Base-by-base conservation (phyloP, 768 basidiomycete genomes). In the Clitopilus hobsonii region DNA sequence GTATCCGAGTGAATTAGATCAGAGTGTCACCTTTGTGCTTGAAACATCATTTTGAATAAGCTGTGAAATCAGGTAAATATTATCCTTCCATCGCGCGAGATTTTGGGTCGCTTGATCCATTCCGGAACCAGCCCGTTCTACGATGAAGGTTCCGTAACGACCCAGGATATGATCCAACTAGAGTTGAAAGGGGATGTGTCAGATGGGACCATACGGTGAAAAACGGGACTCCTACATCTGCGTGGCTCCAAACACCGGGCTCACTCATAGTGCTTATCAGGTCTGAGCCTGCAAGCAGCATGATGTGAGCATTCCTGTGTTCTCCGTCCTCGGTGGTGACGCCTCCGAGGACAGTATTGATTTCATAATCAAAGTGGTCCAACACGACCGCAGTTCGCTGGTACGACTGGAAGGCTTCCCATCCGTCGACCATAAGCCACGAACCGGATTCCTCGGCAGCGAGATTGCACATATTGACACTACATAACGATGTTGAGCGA, bases 221-320 rank as follows among this genome's bases (percentile, higher is more conserved):
- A 55, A 30, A 48, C 52, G 49, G 59, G 49, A 56, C 41, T 80
- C 93, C 67, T 72, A 96, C 94, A 80, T 99, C 97, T 56, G 84
- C 79, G 64, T 94, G 87, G 54, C 88, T 85, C 97, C 97, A 99
- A 30, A 99, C 96, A 16, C 97, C 96, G 24, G 97, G 97, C 73
- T 98, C 94, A 61, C 91, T 91, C 88, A 99, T 98, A 24, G 94
- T 97, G 64, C 91, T 86, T 70, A 98, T 98, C 63, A 99, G 78
- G 72, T 99, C 97, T 10, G 91, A 94, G n/a, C 97, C 97, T 4
- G 97, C 97, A 53, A 99, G 83, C 38, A 99, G 83, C 88, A 98
- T 91, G 60, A 98, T 80, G 58, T 86, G 86, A 59, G 91, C 86
- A 65, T 80, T 74, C 58, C 87, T 82, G 62, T 80, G 82, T 74